These are phyloP conservation scores for Sonneratia caseolaris DNA, from an alignment of 345 rosid genomes.

Conservation along the genomic window DNA sequence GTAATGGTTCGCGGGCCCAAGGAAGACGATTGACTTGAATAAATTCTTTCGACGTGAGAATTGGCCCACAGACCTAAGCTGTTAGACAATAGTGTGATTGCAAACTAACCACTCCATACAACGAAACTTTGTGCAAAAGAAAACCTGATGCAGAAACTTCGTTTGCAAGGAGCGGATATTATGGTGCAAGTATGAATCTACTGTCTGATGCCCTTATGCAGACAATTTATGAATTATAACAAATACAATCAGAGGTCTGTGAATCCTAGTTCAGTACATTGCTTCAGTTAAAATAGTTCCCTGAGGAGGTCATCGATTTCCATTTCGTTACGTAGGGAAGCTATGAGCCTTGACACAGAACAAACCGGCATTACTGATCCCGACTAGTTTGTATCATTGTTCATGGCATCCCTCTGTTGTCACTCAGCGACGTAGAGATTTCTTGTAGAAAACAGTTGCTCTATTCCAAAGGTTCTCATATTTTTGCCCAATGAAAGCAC, in stretches of 20 bases:
- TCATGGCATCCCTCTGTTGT: neutral
- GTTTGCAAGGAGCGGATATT: neutral
- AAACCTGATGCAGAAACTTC: neutral
- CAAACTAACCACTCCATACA: neutral
- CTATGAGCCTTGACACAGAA: neutral
- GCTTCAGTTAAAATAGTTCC: neutral
- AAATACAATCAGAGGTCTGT: neutral
- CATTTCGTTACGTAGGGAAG: neutral
- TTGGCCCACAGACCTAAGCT: neutral
- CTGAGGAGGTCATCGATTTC: neutral
- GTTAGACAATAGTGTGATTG: too few relatives aligned
- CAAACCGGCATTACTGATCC: conserved; percentile 2
- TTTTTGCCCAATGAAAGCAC: neutral
- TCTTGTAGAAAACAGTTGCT: neutral
- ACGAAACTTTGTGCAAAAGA: neutral
- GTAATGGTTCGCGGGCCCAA: neutral
- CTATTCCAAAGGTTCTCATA: neutral
- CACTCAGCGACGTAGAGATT: neutral
- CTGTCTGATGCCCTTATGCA: neutral
- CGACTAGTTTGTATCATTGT: neutral
- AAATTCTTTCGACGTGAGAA: neutral
- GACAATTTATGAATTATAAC: too few relatives aligned
- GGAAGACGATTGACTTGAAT: neutral
- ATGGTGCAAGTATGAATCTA: neutral
- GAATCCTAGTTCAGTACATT: neutral